Percentiles rank a stretch among this genome's conserved stretches.
Conservation (phyloP, 2,329 filamentous ascomycete genomes). For the Helicocarpus griseus region DNA sequence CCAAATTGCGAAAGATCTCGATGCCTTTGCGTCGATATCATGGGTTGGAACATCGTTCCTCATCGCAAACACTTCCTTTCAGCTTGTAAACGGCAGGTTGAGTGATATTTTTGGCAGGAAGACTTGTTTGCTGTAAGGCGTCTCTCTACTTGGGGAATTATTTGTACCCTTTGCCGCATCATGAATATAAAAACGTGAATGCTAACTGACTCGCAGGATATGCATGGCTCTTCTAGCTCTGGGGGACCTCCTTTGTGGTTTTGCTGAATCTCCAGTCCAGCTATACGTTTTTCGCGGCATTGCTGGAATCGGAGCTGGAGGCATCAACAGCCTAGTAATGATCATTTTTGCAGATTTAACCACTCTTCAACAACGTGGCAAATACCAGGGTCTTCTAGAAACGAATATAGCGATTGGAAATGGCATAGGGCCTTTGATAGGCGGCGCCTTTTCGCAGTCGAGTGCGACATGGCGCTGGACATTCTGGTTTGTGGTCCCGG, state of each 20-base stretch:
- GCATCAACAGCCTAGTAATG: neutral
- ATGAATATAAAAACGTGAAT: neutral
- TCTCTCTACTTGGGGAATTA: neutral
- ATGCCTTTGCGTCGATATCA: neutral
- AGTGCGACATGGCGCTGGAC: neutral
- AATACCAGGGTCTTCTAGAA: neutral
- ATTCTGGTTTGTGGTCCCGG: neutral
- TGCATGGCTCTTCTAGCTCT: neutral
- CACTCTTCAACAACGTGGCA: neutral
- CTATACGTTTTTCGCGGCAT: slow-evolving; percentile 1
- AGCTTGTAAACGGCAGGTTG: neutral
- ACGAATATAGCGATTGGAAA: neutral
- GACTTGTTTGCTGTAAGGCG: neutral
- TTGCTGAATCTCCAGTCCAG: neutral
- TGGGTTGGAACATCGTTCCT: neutral
- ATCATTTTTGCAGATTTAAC: neutral
- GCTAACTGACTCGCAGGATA: neutral
- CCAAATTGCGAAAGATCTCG: neutral
- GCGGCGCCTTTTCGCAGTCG: neutral
- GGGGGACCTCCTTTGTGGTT: neutral
- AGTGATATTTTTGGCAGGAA: neutral
- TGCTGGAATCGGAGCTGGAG: neutral
- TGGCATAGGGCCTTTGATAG: neutral
- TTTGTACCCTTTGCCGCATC: no score
- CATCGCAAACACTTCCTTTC: neutral